Evolutionary conservation across 495 filamentous ascomycete species (phyloP).

Genomic region (Hypoxylon intermedium): DNA sequence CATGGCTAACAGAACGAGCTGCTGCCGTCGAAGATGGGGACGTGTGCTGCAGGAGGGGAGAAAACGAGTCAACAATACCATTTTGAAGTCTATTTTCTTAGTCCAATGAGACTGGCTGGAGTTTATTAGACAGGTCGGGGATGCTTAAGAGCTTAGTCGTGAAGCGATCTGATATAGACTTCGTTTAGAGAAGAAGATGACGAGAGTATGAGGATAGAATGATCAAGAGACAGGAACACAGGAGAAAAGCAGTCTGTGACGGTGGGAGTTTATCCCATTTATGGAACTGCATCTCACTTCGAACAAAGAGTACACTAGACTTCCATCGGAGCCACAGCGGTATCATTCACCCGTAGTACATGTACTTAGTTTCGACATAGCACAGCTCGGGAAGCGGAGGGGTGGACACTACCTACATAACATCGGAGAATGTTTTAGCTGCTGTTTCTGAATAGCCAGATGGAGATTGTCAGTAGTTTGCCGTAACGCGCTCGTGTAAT

Average conservation of each 20-base stretch:
- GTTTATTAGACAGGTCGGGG: constrained; percentile 6
- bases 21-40: constrained; percentile 30
- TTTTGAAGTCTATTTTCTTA: constrained; percentile 49
- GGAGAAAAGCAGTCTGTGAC: constrained; percentile 4
- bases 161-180: background rate
- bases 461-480: constrained; percentile 15
- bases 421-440: constrained; percentile 38
- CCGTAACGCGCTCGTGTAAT: constrained; percentile 18
- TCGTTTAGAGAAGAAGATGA: constrained; percentile 19
- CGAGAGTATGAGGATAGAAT: constrained; percentile 25
- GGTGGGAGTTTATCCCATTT: constrained; percentile 35
- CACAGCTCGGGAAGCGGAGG: constrained; percentile 30
- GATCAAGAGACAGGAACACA: constrained; percentile 8
- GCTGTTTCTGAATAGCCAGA: constrained; percentile 26
- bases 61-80: constrained; percentile 58
- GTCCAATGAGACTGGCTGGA: constrained; percentile 12
- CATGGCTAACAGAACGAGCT: constrained; percentile 44
- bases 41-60: constrained; percentile 44
- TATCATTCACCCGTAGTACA: constrained; percentile 22
- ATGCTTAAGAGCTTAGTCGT: constrained; percentile 12
- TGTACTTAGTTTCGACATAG: constrained; percentile 27
- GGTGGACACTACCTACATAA: constrained; percentile 17
- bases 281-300: constrained; percentile 28
- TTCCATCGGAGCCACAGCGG: constrained; percentile 16
- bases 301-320: constrained; percentile 14